A percentile compares a stretch with the other conserved stretches of the same genome.
These are phyloP conservation scores for Leucosporidium creatinivorum DNA, from an alignment of 768 basidiomycete species.

Conservation along the genomic window DNA sequence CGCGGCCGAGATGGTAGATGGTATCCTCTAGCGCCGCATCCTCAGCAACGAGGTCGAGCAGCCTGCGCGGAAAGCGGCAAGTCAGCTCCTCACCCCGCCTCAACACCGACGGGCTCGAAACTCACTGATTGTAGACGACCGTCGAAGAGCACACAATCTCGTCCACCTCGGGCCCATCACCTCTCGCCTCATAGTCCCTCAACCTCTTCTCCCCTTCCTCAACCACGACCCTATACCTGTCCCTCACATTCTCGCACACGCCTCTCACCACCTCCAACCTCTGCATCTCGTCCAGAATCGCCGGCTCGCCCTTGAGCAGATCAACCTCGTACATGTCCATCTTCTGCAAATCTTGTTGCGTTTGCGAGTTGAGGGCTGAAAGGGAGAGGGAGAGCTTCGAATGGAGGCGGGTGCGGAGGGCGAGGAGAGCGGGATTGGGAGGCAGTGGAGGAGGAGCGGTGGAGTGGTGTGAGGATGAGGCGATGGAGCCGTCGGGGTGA, in stretches of 20 bases:
- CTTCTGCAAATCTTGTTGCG: conserved; percentile 57
- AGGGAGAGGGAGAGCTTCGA: conserved; percentile 64
- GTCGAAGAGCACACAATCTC: conserved; percentile 91
- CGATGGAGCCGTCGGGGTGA: neutral
- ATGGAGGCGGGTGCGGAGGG: conserved; percentile 68
- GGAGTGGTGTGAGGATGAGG: neutral
- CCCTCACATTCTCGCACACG: conserved; percentile 74
- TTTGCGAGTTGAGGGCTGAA: conserved; percentile 40
- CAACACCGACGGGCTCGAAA: conserved; percentile 33
- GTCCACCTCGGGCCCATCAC: conserved; percentile 80
- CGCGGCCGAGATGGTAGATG: conserved; percentile 90
- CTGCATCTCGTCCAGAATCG: conserved; percentile 92
- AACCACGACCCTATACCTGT: conserved; percentile 59
- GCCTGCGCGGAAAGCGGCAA: conserved; percentile 48
- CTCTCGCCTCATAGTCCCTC: conserved; percentile 67
- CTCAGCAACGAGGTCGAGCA: conserved; percentile 96
- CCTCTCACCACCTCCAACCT: conserved; percentile 84
- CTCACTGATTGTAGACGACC: conserved; percentile 95
- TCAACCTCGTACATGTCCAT: conserved; percentile 74
- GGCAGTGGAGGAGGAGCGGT: conserved; percentile 60
- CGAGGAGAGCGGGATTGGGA: conserved; percentile 80
- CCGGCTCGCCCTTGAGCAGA: conserved; percentile 81
- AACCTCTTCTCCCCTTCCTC: conserved; percentile 64
- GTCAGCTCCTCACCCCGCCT: neutral
- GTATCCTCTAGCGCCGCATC: conserved; percentile 98